A percentile compares a stretch with the other conserved stretches of the same genome.
These are phyloP conservation scores for Haplosporangium sp. DNA, from an alignment of 371 early-diverging fungal genomes.

Conservation along the genomic window DNA sequence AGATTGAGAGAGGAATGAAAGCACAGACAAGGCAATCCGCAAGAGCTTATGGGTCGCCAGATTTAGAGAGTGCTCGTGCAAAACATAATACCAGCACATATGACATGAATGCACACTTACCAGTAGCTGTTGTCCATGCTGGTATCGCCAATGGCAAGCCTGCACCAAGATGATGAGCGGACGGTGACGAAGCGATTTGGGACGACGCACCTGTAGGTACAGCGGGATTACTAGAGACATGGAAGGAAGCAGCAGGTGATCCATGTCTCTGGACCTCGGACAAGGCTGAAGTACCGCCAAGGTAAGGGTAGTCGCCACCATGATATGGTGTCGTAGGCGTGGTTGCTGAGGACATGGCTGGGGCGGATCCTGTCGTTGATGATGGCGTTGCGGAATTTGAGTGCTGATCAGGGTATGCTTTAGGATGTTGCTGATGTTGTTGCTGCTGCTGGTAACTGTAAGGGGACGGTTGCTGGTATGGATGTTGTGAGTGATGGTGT, in stretches of 20 bases:
- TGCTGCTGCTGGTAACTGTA: constrained; percentile 20
- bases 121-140: constrained; percentile 24
- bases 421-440: constrained; percentile 10
- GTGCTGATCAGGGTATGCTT: constrained; percentile 31
- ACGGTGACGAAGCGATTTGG: constrained; percentile 17
- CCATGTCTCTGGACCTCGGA: constrained; percentile 15
- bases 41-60: background rate
- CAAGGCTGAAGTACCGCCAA: constrained; percentile 9
- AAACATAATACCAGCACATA: background rate
- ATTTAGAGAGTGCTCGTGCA: background rate
- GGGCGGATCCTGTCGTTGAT: constrained; percentile 19
- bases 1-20: background rate
- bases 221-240: constrained; percentile 10
- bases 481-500: constrained; percentile 21
- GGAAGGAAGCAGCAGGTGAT: constrained; percentile 22
- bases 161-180: constrained; percentile 20
- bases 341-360: constrained; percentile 18
- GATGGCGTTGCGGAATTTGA: constrained; percentile 29
- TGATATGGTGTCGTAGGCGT: constrained; percentile 27
- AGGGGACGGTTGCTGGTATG: constrained; percentile 1
- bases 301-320: constrained; percentile 16
- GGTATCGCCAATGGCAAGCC: constrained; percentile 29
- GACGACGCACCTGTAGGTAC: constrained; percentile 4
- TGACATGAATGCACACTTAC: constrained; percentile 3
- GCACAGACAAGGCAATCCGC: too few species aligned